Percentiles rank a stretch among this genome's conserved stretches.
These are phyloP conservation scores for Panicum miliaceum DNA, from an alignment of 176 grass and related monocot genomes.

Conservation along the genomic window DNA sequence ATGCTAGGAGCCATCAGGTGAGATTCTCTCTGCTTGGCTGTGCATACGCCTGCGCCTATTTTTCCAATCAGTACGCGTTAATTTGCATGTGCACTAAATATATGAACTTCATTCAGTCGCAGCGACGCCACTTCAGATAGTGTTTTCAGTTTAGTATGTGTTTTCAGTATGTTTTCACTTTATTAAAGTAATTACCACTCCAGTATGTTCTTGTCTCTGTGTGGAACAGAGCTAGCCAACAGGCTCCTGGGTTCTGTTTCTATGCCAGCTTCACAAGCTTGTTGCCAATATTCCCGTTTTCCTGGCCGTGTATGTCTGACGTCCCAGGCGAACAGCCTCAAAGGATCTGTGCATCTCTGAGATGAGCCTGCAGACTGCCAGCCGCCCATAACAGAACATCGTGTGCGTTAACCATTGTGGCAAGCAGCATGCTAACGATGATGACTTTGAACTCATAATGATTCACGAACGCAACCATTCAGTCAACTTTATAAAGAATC, in stretches of 20 bases:
- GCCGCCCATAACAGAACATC: no score
- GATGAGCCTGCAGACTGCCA: no score
- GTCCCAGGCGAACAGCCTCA: no score
- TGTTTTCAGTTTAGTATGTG: neutral
- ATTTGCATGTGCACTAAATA: neutral
- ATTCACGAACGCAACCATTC: neutral
- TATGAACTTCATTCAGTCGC: neutral
- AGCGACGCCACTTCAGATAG: neutral
- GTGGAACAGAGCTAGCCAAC: neutral
- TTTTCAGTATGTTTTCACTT: neutral
- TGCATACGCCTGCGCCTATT: neutral
- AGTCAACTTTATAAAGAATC: neutral
- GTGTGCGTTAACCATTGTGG: no score
- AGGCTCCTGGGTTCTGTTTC: neutral
- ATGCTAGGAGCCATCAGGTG: neutral
- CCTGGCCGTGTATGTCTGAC: no score
- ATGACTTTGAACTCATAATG: neutral
- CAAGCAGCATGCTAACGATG: no score
- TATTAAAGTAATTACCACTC: neutral
- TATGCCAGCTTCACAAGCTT: neutral
- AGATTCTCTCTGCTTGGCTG: neutral
- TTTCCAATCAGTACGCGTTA: neutral
- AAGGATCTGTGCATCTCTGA: no score
- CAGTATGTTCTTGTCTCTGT: neutral
- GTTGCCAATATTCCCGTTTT: neutral